Evolutionary conservation across 192 early-diverging fungal genomes (phyloP), one percentile per base, ranked within the genome.

Genomic region (Coemansia sp.): DNA sequence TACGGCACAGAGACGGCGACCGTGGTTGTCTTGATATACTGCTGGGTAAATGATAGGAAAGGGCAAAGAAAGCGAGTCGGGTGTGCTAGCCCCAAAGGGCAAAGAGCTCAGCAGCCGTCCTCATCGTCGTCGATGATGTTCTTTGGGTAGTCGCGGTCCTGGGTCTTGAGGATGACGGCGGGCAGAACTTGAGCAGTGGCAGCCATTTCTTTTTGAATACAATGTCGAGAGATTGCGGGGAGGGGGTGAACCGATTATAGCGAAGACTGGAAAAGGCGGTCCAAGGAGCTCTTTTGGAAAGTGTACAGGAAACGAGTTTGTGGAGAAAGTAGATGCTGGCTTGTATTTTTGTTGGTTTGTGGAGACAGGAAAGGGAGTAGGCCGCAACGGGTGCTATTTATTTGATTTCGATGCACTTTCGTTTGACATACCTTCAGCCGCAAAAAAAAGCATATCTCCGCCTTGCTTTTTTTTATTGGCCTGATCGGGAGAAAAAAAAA

Each of bases 91-190:
- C 17, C 17, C 19, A 20, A 10, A 55, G 9, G 13, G 53, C 53
- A 20, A 14, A 9, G 2, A 10, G 35, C 34, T 57, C 17, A 38
- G 34, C 9, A 29, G 29, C 29, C n/a, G 5, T 57, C 32, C 55
- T 60, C 59, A 40, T 66, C 65, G 29, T 66, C 57, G 19, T 50
- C 57, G 57, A 66, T 49, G 19, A 66, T 58, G 34, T 66, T 59
- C 35, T 49, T 58, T 10, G 65, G 65, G 34, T 66, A 66, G 65
- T 66, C 65, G 23, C 65, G 65, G 45, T 52, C 43, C 45, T 49
- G 33, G 33, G 17, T 35, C 19, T 15, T 35, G 4, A 57, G 34
- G 55, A 17, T 10, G 15, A 20, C 0, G 14, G 17, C 33, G 55
- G 34, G n/a, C 55, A 20, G n/a, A 57, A 15, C 29, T 7, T 57